Percentiles rank a stretch among this genome's conserved stretches.
phyloP scores from a whole-genome alignment of 1,139 yeast genomes.

The Lodderomyces margitis region DNA sequence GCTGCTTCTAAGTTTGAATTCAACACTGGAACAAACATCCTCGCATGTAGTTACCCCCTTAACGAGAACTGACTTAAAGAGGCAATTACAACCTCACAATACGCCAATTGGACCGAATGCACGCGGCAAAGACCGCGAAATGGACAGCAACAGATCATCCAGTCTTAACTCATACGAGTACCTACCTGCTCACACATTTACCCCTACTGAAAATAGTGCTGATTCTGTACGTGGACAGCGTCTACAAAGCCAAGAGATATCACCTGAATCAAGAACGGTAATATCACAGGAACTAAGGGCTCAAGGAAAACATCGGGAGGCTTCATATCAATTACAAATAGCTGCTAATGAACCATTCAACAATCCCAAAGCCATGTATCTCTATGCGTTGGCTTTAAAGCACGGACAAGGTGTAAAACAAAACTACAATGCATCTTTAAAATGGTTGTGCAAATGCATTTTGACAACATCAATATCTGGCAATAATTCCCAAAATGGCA shows the following conservation, averaged over 20 bases:
- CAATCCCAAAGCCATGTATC: conserved; percentile 60
- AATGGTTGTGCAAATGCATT: conserved; percentile 55
- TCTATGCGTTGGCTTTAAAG: conserved; percentile 68
- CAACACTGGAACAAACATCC: background rate
- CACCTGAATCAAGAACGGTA: conserved; percentile 44
- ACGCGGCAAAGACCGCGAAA: background rate
- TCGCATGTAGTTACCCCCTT: background rate
- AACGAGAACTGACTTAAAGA: background rate
- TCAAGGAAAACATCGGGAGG: conserved; percentile 62
- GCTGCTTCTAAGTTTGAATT: background rate
- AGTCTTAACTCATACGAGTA: background rate
- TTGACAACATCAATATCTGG: conserved; percentile 15
- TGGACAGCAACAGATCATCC: background rate
- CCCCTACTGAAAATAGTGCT: background rate
- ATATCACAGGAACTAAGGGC: conserved; percentile 55
- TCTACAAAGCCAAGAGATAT: conserved; percentile 7
- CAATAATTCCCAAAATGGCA: background rate
- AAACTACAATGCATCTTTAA: conserved; percentile 55
- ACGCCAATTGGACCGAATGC: no score
- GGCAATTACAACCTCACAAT: background rate
- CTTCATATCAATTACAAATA: conserved; percentile 64
- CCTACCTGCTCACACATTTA: background rate
- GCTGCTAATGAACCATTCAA: conserved; percentile 60
- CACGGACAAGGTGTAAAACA: conserved; percentile 70
- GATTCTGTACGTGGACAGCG: conserved; percentile 7